Base-by-base conservation (phyloP, 2,329 filamentous ascomycete genomes). In the Paracoccidioides brasiliensis region DNA sequence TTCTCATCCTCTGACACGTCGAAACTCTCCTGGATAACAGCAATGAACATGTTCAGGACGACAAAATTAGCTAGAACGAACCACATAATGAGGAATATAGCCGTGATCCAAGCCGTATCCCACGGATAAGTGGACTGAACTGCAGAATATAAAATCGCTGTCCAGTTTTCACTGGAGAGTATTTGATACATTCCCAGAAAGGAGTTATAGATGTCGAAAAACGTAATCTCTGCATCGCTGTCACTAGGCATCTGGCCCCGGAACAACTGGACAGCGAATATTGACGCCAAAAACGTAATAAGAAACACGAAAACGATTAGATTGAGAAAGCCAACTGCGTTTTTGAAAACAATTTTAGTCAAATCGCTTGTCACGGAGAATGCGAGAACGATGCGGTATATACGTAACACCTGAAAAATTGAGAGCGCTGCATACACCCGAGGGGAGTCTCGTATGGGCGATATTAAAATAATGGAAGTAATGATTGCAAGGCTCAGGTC, bases 41-140 rank as follows among this genome's bases (percentile, higher is more conserved):
- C 93, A 87, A 98, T 97, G 77, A 98, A 98, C 93, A 98, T 98
- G 67, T 97, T 98, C 74, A 98, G 75, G 59, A 97, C 81, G 72
- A 98, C 95, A 68, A 97, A 91, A 70, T 94, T 96, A 5, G 90
- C 80, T 45, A 98, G 79, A 56, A 95, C 93, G 70, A 95, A 97
- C 93, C 93, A 98, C 62, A 90, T 80, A 60, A 96, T 88, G 62
- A 95, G 79, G 64, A 98, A 96, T 1, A 88, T 78, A 7, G 91
- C 90, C 8, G 88, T 90, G 56, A 97, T 90, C 91, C 93, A 97
- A 7, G 87, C 81, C n/a, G 88, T 94, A 42, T 83, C 78, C 61
- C 78, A 81, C 5, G 67, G 64, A 8, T 78, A 78, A 8, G 87
- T 84, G 63, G 82, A 85, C 5, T 79, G 74, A 0, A 90, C 95